Evolutionary conservation across 169 alveolate species (phyloP), one percentile per base, ranked within the genome.

Genomic region (Sarcocystis neurona): DNA sequence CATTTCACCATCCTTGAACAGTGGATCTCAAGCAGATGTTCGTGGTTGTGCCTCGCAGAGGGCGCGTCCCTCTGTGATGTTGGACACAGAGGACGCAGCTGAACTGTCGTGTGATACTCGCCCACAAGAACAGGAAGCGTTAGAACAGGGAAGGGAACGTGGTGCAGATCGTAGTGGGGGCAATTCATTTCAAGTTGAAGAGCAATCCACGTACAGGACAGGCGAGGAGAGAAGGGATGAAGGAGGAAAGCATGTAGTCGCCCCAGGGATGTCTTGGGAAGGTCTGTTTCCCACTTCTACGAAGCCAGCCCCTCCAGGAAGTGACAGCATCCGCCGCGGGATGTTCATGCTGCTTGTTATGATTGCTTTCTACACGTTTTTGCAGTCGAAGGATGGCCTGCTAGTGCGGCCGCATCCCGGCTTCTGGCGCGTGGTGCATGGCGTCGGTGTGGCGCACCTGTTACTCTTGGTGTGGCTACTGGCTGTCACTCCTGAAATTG

Each of bases 371-470:
- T 91, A 91, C 84, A 78, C 90, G 23, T 87, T 91, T n/a, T 79
- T 91, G 18, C 92, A 91, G 75, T 66, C 90, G 46, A 75, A 86
- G 46, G 94, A 91, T 41, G 90, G 94, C 32, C 43, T 87, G 66
- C 68, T 91, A 12, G 92, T 91, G 8, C 88, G 92, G 20, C 94
- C 94, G 12, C 94, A 91, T 37, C 94, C 94, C 0, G 94, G 91
- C 1, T 53, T 91, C 53, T 91, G 94, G 94, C 56, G 94, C 3
- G 79, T 70, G 47, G 84, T 91, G 0, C 94, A 91, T 68, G 94
- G 92, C 53, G 44, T 82, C 53, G n/a, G 89, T n/a, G 15, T 91
- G 68, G 53, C 53, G 3, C 88, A 91, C 63, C 60, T 87, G 46
- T 34, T 91, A 20, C 32, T 88, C 44, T 58, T 91, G 50, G 89